A percentile compares a stretch with the other conserved stretches of the same genome.
Conservation (phyloP, 495 filamentous ascomycete species). For the Penicillium alfredii region DNA sequence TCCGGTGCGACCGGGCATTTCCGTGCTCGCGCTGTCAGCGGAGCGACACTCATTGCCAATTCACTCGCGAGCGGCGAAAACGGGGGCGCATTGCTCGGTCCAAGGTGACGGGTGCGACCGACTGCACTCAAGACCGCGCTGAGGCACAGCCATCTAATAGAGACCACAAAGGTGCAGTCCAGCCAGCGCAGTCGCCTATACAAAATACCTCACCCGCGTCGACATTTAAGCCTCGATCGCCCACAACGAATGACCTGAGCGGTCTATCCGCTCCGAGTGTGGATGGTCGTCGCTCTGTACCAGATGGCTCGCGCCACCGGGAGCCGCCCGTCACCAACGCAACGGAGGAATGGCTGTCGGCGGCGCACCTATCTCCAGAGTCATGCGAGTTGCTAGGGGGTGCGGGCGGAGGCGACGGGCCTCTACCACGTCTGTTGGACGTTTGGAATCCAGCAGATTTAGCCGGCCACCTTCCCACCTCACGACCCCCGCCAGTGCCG, state of each 20-base stretch:
- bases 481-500: slow-evolving; percentile 5
- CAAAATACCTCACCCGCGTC: slow-evolving; percentile 27
- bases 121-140: not conserved
- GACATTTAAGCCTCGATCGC: slow-evolving; percentile 26
- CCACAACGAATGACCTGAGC: slow-evolving; percentile 29
- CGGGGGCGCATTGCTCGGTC: slow-evolving; percentile 41
- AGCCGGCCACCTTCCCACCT: slow-evolving; percentile 12
- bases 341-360: slow-evolving; percentile 39
- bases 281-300: slow-evolving; percentile 26
- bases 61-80: slow-evolving; percentile 42
- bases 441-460: slow-evolving; percentile 34
- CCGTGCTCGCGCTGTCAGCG: slow-evolving; percentile 42
- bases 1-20: slow-evolving; percentile 46
- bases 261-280: slow-evolving; percentile 28
- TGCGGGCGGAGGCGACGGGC: slow-evolving; percentile 20
- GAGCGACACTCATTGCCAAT: slow-evolving; percentile 39
- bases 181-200: slow-evolving; percentile 15
- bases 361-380: slow-evolving; percentile 35
- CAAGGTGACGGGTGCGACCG: slow-evolving; percentile 11
- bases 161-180: slow-evolving; percentile 8
- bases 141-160: slow-evolving; percentile 9
- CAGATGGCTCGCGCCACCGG: slow-evolving; percentile 15
- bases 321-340: slow-evolving; percentile 14
- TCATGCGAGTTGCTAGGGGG: slow-evolving; percentile 32
- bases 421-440: slow-evolving; percentile 33